Evolutionary conservation across 169 alveolate genomes (phyloP), one percentile per base, ranked within the genome.

Genomic region (Besnoitia besnoiti): DNA sequence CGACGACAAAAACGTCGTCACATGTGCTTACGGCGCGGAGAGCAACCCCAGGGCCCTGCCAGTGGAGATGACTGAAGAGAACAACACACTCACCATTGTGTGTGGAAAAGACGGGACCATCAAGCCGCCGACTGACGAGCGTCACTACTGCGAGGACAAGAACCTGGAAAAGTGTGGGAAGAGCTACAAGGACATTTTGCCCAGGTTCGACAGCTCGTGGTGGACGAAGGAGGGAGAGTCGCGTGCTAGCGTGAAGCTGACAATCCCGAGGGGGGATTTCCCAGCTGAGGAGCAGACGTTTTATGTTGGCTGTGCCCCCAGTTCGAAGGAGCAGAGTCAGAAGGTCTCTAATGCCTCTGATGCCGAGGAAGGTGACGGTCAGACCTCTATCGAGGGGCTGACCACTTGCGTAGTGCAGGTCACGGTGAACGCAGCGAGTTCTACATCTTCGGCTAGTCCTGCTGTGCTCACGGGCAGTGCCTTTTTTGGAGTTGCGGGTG

Each of bases 31-130:
- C 82, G 82, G 82, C 39, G n/a, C 8, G 46, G 14, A n/a, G 39
- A 73, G 82, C 46, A 73, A 73, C 82, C 8, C 14, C 44, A 35
- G 5, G 46, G 21, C 82, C n/a, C 24, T 73, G 82, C 44, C 16
- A 73, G 82, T 73, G 44, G 46, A n/a, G 46, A 73, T 73, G 82
- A 16, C 82, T 27, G n/a, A 73, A 73, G 44, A 73, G 39, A 37
- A 73, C 44, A 73, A 73, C 82, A n/a, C 82, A 1, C 46, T 73
- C 82, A 73, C 82, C 46, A n/a, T 73, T 19, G 82, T 16, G 2
- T 73, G 82, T 73, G 82, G 82, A 7, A 73, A 8, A 3, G 46
- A 37, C 47, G 82, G 82, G 12, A 16, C 82, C 46, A 73, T 37
- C 39, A 19, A 19, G 46, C 67, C 67, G 12, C 33, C 1, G 27